Evolutionary conservation across 495 filamentous ascomycete genomes (phyloP).

Genomic region (Penicillium goetzii): DNA sequence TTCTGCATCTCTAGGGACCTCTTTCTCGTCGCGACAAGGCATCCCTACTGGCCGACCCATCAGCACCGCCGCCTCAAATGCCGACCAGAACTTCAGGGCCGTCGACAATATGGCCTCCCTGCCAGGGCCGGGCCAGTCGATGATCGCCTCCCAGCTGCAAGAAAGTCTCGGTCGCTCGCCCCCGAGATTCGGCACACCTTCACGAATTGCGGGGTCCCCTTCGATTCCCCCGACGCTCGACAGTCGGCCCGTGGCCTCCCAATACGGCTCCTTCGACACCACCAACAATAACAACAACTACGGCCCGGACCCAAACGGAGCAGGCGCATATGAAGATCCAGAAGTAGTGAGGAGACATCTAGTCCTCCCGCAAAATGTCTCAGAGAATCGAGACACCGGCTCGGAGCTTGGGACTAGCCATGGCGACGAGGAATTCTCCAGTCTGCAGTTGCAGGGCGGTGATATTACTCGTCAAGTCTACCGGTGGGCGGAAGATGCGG

Average conservation of each 20-base stretch:
- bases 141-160: slow-evolving; percentile 74
- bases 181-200: slow-evolving; percentile 53
- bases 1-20: slow-evolving; percentile 48
- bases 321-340: slow-evolving; percentile 70
- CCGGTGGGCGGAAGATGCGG: slow-evolving; percentile 85
- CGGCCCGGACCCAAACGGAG: slow-evolving; percentile 39
- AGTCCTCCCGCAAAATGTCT: slow-evolving; percentile 63
- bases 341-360: slow-evolving; percentile 82
- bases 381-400: slow-evolving; percentile 43
- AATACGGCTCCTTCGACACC: slow-evolving; percentile 80
- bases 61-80: slow-evolving; percentile 21
- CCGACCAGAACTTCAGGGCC: slow-evolving; percentile 40
- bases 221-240: slow-evolving; percentile 47
- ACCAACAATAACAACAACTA: slow-evolving; percentile 54
- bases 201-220: slow-evolving; percentile 61
- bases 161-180: slow-evolving; percentile 60
- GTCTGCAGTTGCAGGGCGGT: slow-evolving; percentile 86
- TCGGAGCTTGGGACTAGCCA: slow-evolving; percentile 52
- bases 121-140: slow-evolving; percentile 72
- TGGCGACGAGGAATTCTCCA: slow-evolving; percentile 85
- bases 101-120: slow-evolving; percentile 48
- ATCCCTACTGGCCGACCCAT: slow-evolving; percentile 35
- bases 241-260: slow-evolving; percentile 58
- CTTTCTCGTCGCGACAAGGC: slow-evolving; percentile 50
- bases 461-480: slow-evolving; percentile 95